Evolutionary conservation across 805 yeast species (phyloP).

Genomic region (Pichia thaimueangensis): DNA sequence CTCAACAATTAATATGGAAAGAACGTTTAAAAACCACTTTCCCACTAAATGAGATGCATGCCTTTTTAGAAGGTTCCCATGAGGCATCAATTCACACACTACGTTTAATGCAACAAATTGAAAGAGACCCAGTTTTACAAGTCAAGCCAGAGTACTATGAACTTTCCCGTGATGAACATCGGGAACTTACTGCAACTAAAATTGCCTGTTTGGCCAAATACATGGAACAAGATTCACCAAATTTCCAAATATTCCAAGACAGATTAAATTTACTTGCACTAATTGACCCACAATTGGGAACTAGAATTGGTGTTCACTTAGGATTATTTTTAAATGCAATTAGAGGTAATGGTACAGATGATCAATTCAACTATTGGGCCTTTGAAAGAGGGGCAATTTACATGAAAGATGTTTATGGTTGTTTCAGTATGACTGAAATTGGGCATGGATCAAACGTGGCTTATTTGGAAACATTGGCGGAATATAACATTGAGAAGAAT

Average conservation of each 20-base stretch:
- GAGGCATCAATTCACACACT: constrained; percentile 43
- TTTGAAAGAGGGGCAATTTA: constrained; percentile 55
- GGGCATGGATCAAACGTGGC: constrained; percentile 96
- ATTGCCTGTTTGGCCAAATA: constrained; percentile 57
- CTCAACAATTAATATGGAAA: constrained; percentile 32
- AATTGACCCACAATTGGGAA: constrained; percentile 73
- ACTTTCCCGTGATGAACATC: constrained; percentile 45
- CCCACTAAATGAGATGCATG: constrained; percentile 42
- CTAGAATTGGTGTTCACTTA: constrained; percentile 82
- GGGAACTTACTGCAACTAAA: constrained; percentile 54
- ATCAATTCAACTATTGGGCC: constrained; percentile 82
- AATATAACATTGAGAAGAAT: constrained; percentile 57
- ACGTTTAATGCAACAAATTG: constrained; percentile 48
- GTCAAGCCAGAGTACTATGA: constrained; percentile 54
- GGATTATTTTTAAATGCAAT: constrained; percentile 79
- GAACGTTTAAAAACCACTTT: constrained; percentile 43
- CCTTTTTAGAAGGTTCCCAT: constrained; percentile 47
- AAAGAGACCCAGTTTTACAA: constrained; percentile 60
- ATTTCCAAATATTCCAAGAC: constrained; percentile 44
- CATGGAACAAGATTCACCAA: constrained; percentile 39
- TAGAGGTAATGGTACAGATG: constrained; percentile 81
- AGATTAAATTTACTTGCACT: constrained; percentile 54
- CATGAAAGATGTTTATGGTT: constrained; percentile 66
- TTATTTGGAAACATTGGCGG: constrained; percentile 88
- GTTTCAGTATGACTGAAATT: constrained; percentile 89